phyloP scores from a whole-genome alignment of 2,329 filamentous ascomycete species.

The Camptophora hylomeconis region DNA sequence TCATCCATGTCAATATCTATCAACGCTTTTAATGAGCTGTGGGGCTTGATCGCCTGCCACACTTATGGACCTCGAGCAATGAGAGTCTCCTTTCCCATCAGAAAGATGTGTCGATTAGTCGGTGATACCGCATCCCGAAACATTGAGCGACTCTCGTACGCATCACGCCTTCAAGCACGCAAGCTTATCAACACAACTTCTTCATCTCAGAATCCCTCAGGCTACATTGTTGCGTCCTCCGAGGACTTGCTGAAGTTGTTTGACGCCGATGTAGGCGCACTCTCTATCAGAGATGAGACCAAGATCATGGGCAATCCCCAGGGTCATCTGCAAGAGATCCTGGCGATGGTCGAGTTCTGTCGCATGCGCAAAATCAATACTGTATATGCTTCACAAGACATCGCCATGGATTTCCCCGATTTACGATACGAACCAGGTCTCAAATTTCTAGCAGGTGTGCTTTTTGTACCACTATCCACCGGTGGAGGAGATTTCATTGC shows the following conservation, averaged over 20 bases:
- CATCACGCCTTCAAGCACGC: conserved; percentile 68
- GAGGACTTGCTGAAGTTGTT: conserved; percentile 76
- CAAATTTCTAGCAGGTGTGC: conserved; percentile 59
- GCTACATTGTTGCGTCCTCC: conserved; percentile 80
- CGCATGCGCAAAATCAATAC: conserved; percentile 61
- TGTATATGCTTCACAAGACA: conserved; percentile 65
- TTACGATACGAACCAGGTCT: conserved; percentile 70
- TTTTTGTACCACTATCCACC: conserved; percentile 68
- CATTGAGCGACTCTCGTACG: conserved; percentile 77
- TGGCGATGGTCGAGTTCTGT: conserved; percentile 75
- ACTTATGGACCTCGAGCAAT: conserved; percentile 65
- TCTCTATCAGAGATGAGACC: conserved; percentile 78
- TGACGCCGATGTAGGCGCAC: conserved; percentile 71
- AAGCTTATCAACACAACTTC: conserved; percentile 81
- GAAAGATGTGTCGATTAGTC: conserved; percentile 81
- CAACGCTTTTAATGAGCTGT: conserved; percentile 71
- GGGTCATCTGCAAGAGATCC: conserved; percentile 65
- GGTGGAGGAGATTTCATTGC: conserved; percentile 76
- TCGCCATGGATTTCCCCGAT: conserved; percentile 66
- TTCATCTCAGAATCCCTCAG: conserved; percentile 67
- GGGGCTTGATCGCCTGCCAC: conserved; percentile 81
- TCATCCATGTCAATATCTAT: conserved; percentile 92
- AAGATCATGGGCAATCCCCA: conserved; percentile 62
- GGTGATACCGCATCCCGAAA: conserved; percentile 78
- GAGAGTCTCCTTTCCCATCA: conserved; percentile 82